Evolutionary conservation across 2,329 filamentous ascomycete genomes (phyloP).

Genomic region (Fusarium kyushuense): DNA sequence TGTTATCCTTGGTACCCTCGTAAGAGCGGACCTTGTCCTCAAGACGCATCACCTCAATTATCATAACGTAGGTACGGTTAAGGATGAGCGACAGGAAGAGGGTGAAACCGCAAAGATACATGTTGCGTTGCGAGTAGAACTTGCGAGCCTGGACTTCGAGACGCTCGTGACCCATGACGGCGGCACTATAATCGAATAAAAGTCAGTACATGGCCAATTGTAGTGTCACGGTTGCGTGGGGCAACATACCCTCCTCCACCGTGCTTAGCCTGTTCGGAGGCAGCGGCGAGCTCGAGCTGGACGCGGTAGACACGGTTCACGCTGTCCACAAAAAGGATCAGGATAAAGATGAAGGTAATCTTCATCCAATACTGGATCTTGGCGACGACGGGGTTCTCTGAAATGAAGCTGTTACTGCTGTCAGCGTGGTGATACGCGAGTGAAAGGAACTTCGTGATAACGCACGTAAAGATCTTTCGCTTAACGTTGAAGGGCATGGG

Average conservation of each 20-base stretch:
- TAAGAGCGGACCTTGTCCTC: conserved; percentile 91
- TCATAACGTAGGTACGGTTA: conserved; percentile 99
- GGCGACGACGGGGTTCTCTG: conserved; percentile 83
- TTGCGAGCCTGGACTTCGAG: conserved; percentile 99
- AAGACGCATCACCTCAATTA: conserved; percentile 88
- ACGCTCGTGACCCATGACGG: conserved; percentile 89
- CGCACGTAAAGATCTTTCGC: conserved; percentile 83
- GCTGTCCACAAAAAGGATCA: conserved; percentile 97
- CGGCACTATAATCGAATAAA: conserved; percentile 57
- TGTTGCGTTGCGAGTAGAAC: conserved; percentile 99
- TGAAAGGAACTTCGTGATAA: conserved; percentile 23
- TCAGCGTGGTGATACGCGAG: conserved; percentile 12
- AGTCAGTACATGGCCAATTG: conserved; percentile 38
- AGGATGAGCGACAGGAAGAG: conserved; percentile 98
- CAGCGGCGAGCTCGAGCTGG: conserved; percentile 84
- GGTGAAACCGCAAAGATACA: conserved; percentile 99
- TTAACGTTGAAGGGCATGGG: conserved; percentile 89
- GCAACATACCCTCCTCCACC: conserved; percentile 62
- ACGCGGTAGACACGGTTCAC: conserved; percentile 97
- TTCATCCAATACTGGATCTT: conserved; percentile 98
- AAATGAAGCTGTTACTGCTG: conserved; percentile 79
- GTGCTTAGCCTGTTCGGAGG: conserved; percentile 67
- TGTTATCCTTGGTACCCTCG: conserved; percentile 68
- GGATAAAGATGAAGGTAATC: conserved; percentile 99
- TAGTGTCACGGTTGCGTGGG: not conserved